Evolutionary conservation across 306 rosid species (phyloP), one percentile per base, ranked within the genome.

Genomic region (Abrus pulchellus): DNA sequence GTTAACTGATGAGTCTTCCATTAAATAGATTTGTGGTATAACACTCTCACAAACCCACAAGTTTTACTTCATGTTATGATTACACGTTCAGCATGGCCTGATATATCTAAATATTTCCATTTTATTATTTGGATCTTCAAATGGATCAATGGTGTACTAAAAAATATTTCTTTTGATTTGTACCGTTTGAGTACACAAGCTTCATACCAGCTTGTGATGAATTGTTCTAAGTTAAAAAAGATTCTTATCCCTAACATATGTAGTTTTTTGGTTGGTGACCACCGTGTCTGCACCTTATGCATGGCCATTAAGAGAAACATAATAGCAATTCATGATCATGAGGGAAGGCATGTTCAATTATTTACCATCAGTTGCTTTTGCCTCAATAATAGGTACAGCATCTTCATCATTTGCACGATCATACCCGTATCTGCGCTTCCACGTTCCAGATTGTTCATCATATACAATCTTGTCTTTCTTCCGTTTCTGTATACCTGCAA

Each of bases 321-420:
- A 20, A 38, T 6, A 68, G 61, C 50, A 33, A 40, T 5, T 40
- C 20, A 29, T 4, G 14, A 53, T 40, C 20, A 29, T 4, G 14
- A 53, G 2, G 30, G 66, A 77, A 49, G 28, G n/a, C 7, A 1
- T 4, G 72, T 48, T 11, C 6, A 47, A 70, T 70, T 8, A 49
- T 2, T 87, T 93, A 95, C 99, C 98, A 64, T 93, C 98, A 61
- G 90, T 93, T 44, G 79, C 60, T 86, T 95, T 95, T 14, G 97
- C 99, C 87, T 91, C 98, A 41, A 93, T 93, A 67, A 95, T 93
- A 61, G 99, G 99, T 10, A 93, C 61, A 71, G 85, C 82, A 9
- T 90, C 92, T 82, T 93, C 99, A 67, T 95, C 97, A 79, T 95
- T 93, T 32, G 97, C 99, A 67, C 49, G 97, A 71, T 95, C 96